Base-by-base conservation (phyloP, 352 stramenopile species). In the Bremia lactucae region DNA sequence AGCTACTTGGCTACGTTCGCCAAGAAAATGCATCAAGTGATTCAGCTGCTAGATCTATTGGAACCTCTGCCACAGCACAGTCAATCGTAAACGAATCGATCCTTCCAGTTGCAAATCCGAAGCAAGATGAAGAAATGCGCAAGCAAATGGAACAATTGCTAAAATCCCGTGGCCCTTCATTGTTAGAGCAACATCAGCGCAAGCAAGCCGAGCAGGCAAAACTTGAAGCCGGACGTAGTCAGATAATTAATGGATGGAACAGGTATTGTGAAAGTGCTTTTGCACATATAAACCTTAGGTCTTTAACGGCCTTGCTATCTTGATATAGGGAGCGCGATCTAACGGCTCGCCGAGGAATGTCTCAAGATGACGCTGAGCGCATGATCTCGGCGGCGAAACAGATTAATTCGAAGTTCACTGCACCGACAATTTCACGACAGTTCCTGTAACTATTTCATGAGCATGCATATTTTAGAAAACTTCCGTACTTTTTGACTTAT, bases 381-480 rank as follows among this genome's bases (percentile, higher is more conserved):
- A 83, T 93, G 61, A 82, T 93, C 46, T 62, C 66, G 11, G 70
- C 75, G 14, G 83, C 77, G 6, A 77, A 80, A 40, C 56, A 85
- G 36, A 87, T 93, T 39, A 83, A 84, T 48, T 85, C 75, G 43
- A 87, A 87, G 65, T 93, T 93, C 42, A 87, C 80, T 11, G 72
- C 75, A 7, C 80, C 80, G 4, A 89, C 72, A 18, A 76, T 93
- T 33, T 75, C 80, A 28, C 62, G 80, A 24, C 75, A 88, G 56
- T 93, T 93, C 57, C 61, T 92, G 40, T 92, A 75, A 25, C 3
- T 37, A 19, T n/a, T n/a, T n/a, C n/a, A n/a, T n/a, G n/a, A n/a
- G n/a, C n/a, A n/a, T n/a, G n/a, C n/a, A n/a, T n/a, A n/a, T n/a
- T n/a, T n/a, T n/a, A n/a, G n/a, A n/a, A 28, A 31, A 11, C 8